Evolutionary conservation across 371 early-diverging fungal species (phyloP), one percentile per base, ranked within the genome.

Genomic region (Haplosporangium sp.): DNA sequence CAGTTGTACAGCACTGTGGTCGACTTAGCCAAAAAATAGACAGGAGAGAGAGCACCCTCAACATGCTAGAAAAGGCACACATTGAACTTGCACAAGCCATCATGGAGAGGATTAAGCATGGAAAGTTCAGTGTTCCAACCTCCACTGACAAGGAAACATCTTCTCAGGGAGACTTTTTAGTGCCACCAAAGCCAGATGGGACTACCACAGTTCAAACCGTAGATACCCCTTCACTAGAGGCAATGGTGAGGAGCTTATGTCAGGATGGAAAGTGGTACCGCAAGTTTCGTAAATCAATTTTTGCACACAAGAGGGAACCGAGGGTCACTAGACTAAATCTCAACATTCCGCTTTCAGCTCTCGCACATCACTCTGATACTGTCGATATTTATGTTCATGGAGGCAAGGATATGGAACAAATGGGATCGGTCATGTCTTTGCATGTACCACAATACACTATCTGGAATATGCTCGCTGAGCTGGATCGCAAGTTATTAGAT

Each of bases 31-130:
- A 69, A 73, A 85, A 78, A 60, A 69, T 86, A 35, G 76, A 76
- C 44, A 72, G 86, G 64, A 67, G 86, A 42, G 85, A 86, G 40
- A 71, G 74, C 10, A 69, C 74, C 3, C 73, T 87, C 19, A 72
- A 77, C 48, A 71, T 70, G 65, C 62, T 87, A 58, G 87, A 87
- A 58, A 84, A 73, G 56, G 84, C 85, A 0, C 85, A 85, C 57
- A 78, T 86, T n/a, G 81, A 77, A 35, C 69, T 87, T 17, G 86
- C 84, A 4, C 62, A 72, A 2, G 70, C 73, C 3, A 81, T 84
- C 4, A 50, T 77, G 7, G 70, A 69, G 35, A 77, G 77, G 27
- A 67, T 86, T 39, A 77, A 85, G 52, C 34, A 55, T 3, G 55
- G 55, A 55, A 55, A 55, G 27, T 55, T 55, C 27, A 8, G 2